phyloP scores from a whole-genome alignment of 768 basidiomycete genomes.

The Brasilioporus rufonigricans region DNA sequence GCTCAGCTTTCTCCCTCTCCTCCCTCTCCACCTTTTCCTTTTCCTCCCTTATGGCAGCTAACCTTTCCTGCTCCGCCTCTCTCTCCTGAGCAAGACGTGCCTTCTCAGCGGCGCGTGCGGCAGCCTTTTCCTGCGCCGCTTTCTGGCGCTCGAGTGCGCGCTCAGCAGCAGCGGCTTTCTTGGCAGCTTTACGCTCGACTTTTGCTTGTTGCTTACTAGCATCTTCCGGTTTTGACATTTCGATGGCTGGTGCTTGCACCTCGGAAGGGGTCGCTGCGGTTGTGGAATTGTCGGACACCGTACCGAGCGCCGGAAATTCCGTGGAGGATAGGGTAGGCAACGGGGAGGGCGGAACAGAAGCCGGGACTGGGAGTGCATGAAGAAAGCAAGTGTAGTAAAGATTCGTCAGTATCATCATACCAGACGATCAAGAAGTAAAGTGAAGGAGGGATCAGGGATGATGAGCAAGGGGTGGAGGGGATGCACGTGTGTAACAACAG shows the following conservation, averaged over 20 bases:
- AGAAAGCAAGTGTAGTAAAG: slow-evolving; percentile 20
- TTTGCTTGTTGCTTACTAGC: slow-evolving; percentile 50
- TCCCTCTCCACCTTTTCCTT: slow-evolving; percentile 37
- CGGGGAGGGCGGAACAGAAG: slow-evolving; percentile 37
- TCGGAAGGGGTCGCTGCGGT: slow-evolving; percentile 16
- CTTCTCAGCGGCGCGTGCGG: slow-evolving; percentile 49
- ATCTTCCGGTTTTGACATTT: slow-evolving; percentile 31
- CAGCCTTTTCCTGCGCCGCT: slow-evolving; percentile 56
- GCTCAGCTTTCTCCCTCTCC: slow-evolving; percentile 36
- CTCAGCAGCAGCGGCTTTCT: slow-evolving; percentile 60
- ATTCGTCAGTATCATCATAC: slow-evolving; percentile 42
- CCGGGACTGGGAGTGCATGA: slow-evolving; percentile 33
- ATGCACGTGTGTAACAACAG: slow-evolving; percentile 6
- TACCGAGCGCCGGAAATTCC: slow-evolving; percentile 71
- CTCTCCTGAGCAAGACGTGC: slow-evolving; percentile 53
- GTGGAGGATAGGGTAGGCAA: slow-evolving; percentile 55
- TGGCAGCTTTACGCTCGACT: slow-evolving; percentile 60
- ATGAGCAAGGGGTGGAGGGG: slow-evolving; percentile 11
- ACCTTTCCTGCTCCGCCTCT: slow-evolving; percentile 51
- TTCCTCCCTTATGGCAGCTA: slow-evolving; percentile 36
- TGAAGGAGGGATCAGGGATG: slow-evolving; percentile 33
- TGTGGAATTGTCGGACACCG: slow-evolving; percentile 13
- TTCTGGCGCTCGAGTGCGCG: slow-evolving; percentile 62
- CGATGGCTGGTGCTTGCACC: slow-evolving; percentile 18
- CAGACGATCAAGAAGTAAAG: slow-evolving; percentile 47